Evolutionary conservation across 768 basidiomycete genomes (phyloP).

Genomic region (Amanita rubescens): DNA sequence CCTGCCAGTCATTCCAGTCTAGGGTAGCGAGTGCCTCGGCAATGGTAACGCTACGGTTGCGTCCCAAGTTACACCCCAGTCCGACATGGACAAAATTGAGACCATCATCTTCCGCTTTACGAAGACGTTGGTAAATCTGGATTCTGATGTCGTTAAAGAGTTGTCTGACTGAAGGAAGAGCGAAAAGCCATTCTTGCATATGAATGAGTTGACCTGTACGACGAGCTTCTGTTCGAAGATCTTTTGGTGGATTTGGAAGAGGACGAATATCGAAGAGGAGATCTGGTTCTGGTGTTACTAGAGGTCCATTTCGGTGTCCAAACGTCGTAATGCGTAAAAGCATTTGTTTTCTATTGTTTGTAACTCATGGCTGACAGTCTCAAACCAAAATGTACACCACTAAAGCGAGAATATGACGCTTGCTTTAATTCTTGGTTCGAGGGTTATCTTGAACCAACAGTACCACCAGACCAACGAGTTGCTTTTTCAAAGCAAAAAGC

Average conservation of each 20-base stretch:
- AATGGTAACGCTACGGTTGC: slow-evolving; percentile 6
- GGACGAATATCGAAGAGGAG: slow-evolving; percentile 2
- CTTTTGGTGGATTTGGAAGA: slow-evolving; percentile 6
- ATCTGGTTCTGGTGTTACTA: not conserved
- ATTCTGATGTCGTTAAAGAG: not conserved
- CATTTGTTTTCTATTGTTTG: not conserved
- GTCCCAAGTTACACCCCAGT: not conserved
- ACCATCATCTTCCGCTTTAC: not conserved
- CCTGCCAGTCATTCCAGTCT: slow-evolving; percentile 1
- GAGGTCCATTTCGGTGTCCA: not conserved
- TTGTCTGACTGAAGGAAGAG: not conserved
- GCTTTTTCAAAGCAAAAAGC: slow-evolving; percentile 72
- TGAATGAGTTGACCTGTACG: not conserved
- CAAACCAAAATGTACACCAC: slow-evolving; percentile 76
- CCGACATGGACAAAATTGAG: not conserved
- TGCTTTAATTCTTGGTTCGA: slow-evolving; percentile 99
- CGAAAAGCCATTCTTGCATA: slow-evolving; percentile 6
- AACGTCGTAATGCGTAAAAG: not conserved
- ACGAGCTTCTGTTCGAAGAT: not conserved
- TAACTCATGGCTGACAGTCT: slow-evolving; percentile 70
- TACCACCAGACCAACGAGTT: slow-evolving; percentile 42
- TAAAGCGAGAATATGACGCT: slow-evolving; percentile 84
- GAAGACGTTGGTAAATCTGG: not conserved
- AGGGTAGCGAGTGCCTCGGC: slow-evolving; percentile 1
- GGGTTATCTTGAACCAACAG: slow-evolving; percentile 84